Evolutionary conservation across 2,329 filamentous ascomycete genomes (phyloP).

Genomic region (Knufia fluminis): DNA sequence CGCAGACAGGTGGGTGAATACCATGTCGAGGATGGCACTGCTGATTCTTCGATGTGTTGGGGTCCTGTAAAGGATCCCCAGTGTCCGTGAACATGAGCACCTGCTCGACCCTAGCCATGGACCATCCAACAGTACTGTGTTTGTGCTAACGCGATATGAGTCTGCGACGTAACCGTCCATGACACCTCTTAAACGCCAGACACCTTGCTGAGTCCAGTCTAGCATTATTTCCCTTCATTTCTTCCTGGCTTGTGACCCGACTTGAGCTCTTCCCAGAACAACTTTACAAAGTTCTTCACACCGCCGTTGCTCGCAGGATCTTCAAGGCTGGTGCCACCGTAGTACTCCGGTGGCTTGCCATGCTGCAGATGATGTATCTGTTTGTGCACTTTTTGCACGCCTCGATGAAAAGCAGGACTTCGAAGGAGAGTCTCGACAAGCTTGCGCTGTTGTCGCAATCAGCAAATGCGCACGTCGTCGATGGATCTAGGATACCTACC

Average conservation of each 20-base stretch:
- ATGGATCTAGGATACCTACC: conserved; percentile 16
- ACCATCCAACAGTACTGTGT: too few relatives aligned
- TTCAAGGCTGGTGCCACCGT: conserved; percentile 29
- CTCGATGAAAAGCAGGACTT: conserved; percentile 36
- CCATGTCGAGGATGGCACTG: too few relatives aligned
- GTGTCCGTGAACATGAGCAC: too few relatives aligned
- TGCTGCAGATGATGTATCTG: conserved; percentile 33
- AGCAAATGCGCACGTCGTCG: conserved; percentile 9
- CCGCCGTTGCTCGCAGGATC: conserved; percentile 21
- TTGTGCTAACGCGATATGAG: too few relatives aligned
- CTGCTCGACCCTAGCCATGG: too few relatives aligned
- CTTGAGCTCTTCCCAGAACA: conserved; percentile 36
- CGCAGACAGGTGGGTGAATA: too few relatives aligned
- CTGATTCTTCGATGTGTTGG: too few relatives aligned
- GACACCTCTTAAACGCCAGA: background rate
- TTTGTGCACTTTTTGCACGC: conserved; percentile 35
- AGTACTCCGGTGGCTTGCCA: conserved; percentile 34
- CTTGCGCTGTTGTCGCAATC: conserved; percentile 10
- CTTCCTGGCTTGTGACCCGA: conserved; percentile 31
- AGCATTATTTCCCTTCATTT: conserved; percentile 4
- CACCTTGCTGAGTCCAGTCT: background rate
- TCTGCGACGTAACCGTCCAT: too few relatives aligned
- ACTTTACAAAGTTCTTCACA: conserved; percentile 28
- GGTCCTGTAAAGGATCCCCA: too few relatives aligned
- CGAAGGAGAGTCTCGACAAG: conserved; percentile 26